A percentile compares a stretch with the other conserved stretches of the same genome.
These are phyloP conservation scores for Lumnitzera racemosa DNA, from an alignment of 345 rosid species.

Conservation along the genomic window DNA sequence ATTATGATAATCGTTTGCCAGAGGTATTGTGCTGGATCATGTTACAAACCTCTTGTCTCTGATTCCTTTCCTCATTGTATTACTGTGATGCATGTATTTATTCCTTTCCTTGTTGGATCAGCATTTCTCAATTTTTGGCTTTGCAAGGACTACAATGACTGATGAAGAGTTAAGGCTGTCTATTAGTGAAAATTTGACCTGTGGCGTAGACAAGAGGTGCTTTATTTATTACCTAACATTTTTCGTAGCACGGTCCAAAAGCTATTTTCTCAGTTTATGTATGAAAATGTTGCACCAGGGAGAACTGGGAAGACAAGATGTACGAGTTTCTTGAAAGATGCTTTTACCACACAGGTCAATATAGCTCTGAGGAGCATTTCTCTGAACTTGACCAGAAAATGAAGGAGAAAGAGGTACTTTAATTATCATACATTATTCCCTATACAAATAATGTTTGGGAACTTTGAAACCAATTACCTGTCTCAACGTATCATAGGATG, in stretches of 20 bases:
- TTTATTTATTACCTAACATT: not conserved
- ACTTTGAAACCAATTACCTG: not conserved
- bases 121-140: conserved; percentile 44
- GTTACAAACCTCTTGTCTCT: not conserved
- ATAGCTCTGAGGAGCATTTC: conserved; percentile 43
- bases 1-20: conserved; percentile 19
- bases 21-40: conserved; percentile 16
- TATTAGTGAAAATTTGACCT: conserved; percentile 35
- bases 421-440: not conserved
- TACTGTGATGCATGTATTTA: no score
- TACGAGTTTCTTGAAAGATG: conserved; percentile 36
- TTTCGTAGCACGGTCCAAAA: not conserved
- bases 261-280: not conserved
- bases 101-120: conserved; percentile 4
- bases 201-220: conserved; percentile 47
- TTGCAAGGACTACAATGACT: conserved; percentile 33
- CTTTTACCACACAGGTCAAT: conserved; percentile 41
- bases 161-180: conserved; percentile 36
- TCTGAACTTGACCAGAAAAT: conserved; percentile 26
- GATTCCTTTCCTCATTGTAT: not conserved
- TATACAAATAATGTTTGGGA: not conserved
- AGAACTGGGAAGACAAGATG: conserved; percentile 35
- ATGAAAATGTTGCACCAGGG: conserved; percentile 18
- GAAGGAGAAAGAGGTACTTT: conserved; percentile 39
- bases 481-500: no score